Conservation (phyloP, 495 filamentous ascomycete species). For the Podospora comata region DNA sequence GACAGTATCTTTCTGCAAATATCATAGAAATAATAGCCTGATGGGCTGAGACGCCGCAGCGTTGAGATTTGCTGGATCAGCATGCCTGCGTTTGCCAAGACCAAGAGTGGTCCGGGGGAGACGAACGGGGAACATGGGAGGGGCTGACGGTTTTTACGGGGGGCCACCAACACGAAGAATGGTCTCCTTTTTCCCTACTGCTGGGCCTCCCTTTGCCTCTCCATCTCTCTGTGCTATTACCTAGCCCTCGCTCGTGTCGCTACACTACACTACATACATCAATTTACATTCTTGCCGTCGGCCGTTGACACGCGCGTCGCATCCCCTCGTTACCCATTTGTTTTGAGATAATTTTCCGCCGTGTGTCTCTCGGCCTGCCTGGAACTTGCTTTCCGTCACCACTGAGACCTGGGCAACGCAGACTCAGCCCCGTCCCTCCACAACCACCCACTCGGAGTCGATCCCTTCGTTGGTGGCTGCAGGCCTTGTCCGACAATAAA, state of each 20-base stretch:
- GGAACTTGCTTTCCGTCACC: background rate
- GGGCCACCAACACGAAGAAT: slow-evolving; percentile 15
- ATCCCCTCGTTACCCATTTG: slow-evolving; percentile 31
- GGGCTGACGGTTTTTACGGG: background rate
- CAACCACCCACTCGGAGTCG: slow-evolving; percentile 3
- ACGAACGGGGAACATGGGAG: slow-evolving; percentile 4
- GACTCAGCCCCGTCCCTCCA: slow-evolving; percentile 9
- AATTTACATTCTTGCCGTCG: slow-evolving; percentile 15
- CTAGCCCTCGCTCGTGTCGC: background rate
- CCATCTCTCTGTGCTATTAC: background rate
- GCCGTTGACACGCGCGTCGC: slow-evolving; percentile 22
- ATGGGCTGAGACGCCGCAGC: slow-evolving; percentile 23
- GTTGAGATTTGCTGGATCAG: slow-evolving; percentile 11
- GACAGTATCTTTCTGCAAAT: background rate
- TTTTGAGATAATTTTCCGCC: slow-evolving; percentile 16
- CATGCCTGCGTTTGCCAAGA: slow-evolving; percentile 6
- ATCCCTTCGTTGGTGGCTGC: slow-evolving; percentile 21
- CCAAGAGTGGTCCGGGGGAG: slow-evolving; percentile 8
- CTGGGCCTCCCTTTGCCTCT: slow-evolving; percentile 15
- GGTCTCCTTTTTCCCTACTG: slow-evolving; percentile 6
- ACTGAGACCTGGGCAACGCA: slow-evolving; percentile 17
- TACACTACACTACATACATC: background rate
- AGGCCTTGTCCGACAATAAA: slow-evolving; percentile 20
- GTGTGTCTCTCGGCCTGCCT: background rate
- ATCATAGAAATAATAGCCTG: background rate